These are phyloP conservation scores for Blastobotrys apis DNA, from an alignment of 1,139 yeast species.

Conservation along the genomic window DNA sequence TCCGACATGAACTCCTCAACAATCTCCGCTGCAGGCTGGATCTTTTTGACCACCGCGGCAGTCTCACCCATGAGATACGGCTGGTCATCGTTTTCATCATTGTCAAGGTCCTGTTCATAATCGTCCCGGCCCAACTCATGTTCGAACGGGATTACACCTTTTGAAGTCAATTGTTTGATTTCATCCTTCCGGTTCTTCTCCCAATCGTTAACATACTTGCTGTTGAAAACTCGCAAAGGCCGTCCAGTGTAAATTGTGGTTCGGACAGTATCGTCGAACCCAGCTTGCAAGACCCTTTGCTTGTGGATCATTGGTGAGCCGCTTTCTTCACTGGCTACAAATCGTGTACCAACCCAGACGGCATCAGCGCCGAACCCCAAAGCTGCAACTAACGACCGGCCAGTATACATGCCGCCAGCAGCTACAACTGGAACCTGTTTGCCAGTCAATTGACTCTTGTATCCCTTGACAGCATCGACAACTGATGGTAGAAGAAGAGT, in stretches of 20 bases:
- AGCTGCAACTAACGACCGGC: constrained; percentile 33
- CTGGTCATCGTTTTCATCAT: constrained; percentile 19
- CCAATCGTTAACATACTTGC: constrained; percentile 28
- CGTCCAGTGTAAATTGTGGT: constrained; percentile 30
- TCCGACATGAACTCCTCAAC: constrained; percentile 28
- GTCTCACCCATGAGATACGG: constrained; percentile 30
- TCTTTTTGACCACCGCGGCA: constrained; percentile 25
- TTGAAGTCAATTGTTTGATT: constrained; percentile 22
- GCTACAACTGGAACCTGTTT: constrained; percentile 38
- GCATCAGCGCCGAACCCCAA: constrained; percentile 43
- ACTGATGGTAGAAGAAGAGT: constrained; percentile 35
- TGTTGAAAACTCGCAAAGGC: constrained; percentile 27
- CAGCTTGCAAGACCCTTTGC: constrained; percentile 23
- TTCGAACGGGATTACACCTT: constrained; percentile 26
- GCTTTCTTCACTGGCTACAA: constrained; percentile 29
- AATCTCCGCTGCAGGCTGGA: constrained; percentile 28
- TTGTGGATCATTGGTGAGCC: constrained; percentile 28
- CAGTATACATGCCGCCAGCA: constrained; percentile 45
- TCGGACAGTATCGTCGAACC: constrained; percentile 26
- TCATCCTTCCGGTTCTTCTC: constrained; percentile 25
- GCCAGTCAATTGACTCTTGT: constrained; percentile 25
- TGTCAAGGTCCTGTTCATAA: constrained; percentile 19
- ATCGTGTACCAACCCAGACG: constrained; percentile 41
- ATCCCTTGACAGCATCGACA: constrained; percentile 35
- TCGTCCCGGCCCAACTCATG: constrained; percentile 22